Evolutionary conservation across 192 early-diverging fungal genomes (phyloP), one percentile per base, ranked within the genome.

Genomic region (Coemansia asiatica): DNA sequence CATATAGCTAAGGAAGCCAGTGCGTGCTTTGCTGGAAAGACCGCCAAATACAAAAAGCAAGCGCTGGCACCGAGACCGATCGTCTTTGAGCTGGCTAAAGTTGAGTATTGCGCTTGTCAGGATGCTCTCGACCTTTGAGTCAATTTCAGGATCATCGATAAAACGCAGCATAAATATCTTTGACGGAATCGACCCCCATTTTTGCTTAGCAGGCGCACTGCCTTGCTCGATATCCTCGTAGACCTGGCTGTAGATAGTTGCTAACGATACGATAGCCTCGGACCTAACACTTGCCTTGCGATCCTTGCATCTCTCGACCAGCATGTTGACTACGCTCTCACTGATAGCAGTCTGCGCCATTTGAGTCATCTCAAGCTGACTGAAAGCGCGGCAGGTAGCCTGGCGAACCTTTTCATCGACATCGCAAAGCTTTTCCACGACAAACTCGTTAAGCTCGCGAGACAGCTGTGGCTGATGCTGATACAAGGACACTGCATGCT

Each of bases 381-480:
- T 86, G 18, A 97, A 72, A 9, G 87, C 69, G 66, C 85, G 86
- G 64, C 93, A 89, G 1, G 85, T 86, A 4, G 88, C 85, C 36
- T 85, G 68, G 13, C 97, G 89, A 18, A 98, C 94, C 63, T 92
- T 92, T 28, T 98, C 95, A 62, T 98, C 97, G 1, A 94, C 91
- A 72, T 98, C 97, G 8, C 85, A 71, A 50, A 94, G 67, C 71
- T 93, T 95, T 48, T 86, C 82, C 29, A 66, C 79, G 8, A 94
- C 61, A 26, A 75, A 74, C 1, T 81, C 91, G 67, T 85, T 87
- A 23, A 96, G 67, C 60, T 94, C 92, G 36, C 83, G 73, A 23
- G 81, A 76, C 21, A 95, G 75, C 47, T 88, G 85, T 8, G 87
- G 86, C 68, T 97, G 94, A 31, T 84, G 75, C 56, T 87, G 83